These are phyloP conservation scores for Oehlia diaphana DNA, from an alignment of 192 early-diverging fungal genomes.

Conservation along the genomic window DNA sequence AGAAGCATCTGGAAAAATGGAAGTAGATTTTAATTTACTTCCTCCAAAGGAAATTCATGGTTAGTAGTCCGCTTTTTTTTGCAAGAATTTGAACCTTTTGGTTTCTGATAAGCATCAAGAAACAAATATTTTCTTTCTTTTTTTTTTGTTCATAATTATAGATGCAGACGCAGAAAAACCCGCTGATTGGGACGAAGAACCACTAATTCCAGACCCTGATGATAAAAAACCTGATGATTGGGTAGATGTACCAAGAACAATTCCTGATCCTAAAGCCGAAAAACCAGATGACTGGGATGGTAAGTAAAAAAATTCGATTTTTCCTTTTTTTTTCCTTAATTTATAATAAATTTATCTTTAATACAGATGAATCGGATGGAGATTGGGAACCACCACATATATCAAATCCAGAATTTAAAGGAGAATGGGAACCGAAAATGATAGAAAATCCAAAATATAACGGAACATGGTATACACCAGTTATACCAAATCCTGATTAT, in stretches of 20 bases:
- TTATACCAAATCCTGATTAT: constrained; percentile 93
- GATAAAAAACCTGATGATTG: constrained; percentile 91
- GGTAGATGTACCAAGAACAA: constrained; percentile 78
- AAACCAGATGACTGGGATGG: constrained; percentile 93
- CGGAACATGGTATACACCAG: constrained; percentile 85
- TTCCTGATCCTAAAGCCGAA: constrained; percentile 77
- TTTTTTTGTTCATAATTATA: constrained; percentile 35
- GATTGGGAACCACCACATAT: constrained; percentile 91
- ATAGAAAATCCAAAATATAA: constrained; percentile 94
- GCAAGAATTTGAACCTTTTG: neutral
- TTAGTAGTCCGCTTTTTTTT: neutral
- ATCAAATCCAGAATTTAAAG: constrained; percentile 85
- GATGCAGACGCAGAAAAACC: constrained; percentile 76
- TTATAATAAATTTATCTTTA: neutral
- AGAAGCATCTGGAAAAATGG: constrained; percentile 78
- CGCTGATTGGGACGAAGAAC: constrained; percentile 89
- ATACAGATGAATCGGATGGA: constrained; percentile 83
- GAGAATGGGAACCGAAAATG: constrained; percentile 77
- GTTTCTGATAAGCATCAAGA: no score
- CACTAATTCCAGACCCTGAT: constrained; percentile 72
- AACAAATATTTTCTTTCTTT: no score
- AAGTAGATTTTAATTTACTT: constrained; percentile 77
- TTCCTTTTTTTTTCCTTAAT: neutral
- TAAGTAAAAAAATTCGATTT: constrained; percentile 13
- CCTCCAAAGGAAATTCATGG: constrained; percentile 71